A percentile compares a stretch with the other conserved stretches of the same genome.
phyloP scores from a whole-genome alignment of 345 rosid species.

The Tarenaya hassleriana region DNA sequence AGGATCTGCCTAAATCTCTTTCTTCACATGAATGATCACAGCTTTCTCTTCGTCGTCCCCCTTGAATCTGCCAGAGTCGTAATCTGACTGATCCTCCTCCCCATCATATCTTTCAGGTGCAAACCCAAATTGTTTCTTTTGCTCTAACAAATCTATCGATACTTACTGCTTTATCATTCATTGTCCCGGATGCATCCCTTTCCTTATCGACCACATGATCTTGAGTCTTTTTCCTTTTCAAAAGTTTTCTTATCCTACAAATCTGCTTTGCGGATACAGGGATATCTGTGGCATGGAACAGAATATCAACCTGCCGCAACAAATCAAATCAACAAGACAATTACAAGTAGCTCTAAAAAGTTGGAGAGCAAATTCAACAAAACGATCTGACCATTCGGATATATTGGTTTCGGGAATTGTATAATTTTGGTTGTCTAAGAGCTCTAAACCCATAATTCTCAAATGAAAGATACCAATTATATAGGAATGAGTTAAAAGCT shows the following conservation, averaged over 20 bases:
- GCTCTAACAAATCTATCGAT: constrained; percentile 7
- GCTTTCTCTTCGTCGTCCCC: constrained; percentile 30
- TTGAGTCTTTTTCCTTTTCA: constrained; percentile 48
- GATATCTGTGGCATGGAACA: constrained; percentile 69
- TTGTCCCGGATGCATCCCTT: constrained; percentile 22
- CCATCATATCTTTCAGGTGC: constrained; percentile 29
- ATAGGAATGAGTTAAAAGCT: constrained; percentile 1
- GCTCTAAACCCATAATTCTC: constrained; percentile 9
- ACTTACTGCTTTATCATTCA: constrained; percentile 20
- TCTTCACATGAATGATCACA: constrained; percentile 21
- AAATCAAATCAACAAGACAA: constrained; percentile 21
- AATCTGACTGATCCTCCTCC: constrained; percentile 33
- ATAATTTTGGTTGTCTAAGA: too few relatives aligned
- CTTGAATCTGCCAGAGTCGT: constrained; percentile 35
- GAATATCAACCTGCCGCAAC: constrained; percentile 73
- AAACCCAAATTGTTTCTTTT: constrained; percentile 30
- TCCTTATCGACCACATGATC: constrained; percentile 14
- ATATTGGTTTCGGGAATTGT: too few relatives aligned
- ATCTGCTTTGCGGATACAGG: constrained; percentile 73
- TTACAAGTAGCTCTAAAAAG: background rate
- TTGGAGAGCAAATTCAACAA: background rate
- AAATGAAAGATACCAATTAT: background rate
- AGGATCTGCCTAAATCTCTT: constrained; percentile 34
- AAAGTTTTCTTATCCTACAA: constrained; percentile 61
- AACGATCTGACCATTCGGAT: background rate